Percentiles rank a stretch among this genome's conserved stretches.
phyloP scores from a whole-genome alignment of 2,329 filamentous ascomycete genomes.

The Canariomyces notabilis region DNA sequence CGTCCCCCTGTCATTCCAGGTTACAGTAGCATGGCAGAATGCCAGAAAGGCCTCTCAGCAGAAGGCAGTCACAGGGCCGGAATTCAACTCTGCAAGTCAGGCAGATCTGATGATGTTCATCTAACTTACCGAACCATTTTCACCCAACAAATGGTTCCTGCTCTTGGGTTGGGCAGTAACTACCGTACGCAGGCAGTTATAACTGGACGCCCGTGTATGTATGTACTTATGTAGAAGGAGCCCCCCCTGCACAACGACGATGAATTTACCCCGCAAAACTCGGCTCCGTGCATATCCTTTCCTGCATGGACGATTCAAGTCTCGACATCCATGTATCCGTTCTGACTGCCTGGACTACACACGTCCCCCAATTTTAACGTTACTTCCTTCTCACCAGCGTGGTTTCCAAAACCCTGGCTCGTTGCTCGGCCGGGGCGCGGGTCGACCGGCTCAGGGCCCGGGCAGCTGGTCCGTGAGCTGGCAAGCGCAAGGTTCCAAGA shows the following conservation, averaged over 20 bases:
- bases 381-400: no score
- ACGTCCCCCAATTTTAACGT: not conserved
- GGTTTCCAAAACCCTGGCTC: not conserved
- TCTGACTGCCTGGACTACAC: no score
- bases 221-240: no score
- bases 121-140: not conserved
- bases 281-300: not conserved
- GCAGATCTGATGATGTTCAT: slow-evolving; percentile 5
- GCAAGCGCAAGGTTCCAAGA: not conserved
- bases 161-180: no score
- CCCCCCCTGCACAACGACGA: not conserved
- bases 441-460: not conserved
- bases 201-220: no score
- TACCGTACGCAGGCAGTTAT: no score
- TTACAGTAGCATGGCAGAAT: no score
- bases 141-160: no score
- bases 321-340: not conserved
- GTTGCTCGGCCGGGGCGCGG: not conserved
- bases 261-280: not conserved
- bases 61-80: slow-evolving; percentile 19
- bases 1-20: no score
- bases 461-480: not conserved
- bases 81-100: slow-evolving; percentile 16
- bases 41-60: no score
- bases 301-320: no score